Evolutionary conservation across 2,329 filamentous ascomycete genomes (phyloP), one percentile per base, ranked within the genome.

Genomic region (Penicillium sp.): DNA sequence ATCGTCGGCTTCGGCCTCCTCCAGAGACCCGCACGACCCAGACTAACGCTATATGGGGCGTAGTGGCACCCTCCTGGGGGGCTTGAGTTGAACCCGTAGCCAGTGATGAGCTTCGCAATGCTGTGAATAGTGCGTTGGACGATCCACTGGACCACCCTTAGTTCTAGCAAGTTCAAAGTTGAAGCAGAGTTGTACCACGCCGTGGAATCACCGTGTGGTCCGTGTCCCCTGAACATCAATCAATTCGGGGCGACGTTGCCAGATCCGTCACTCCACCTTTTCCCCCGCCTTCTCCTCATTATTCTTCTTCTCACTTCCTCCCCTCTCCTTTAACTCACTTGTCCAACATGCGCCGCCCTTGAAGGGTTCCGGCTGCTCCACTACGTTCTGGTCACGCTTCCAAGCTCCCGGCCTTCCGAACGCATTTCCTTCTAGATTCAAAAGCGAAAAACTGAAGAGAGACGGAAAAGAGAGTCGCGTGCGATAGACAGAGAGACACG

Each of bases 381-480:
- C 59, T 65, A 65, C 65, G 61, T 69, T 63, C 50, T 64, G 62
- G 56, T 69, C 66, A 68, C 66, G 61, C 27, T 28, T 10, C 64
- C 61, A 60, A 41, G 47, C 33, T 50, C 28, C 51, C 39, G 33
- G 20, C 27, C 3, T 28, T 45, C 50, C 50, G 51, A 54, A 42
- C 57, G 51, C 62, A 57, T 53, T 55, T 48, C 59, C 46, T 48
- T 25, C 41, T 51, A 30, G 44, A 30, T 33, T 42, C 28, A 30
- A 28, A 38, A 46, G 18, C 13, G 18, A 22, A 38, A 9, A 36
- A 18, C n/a, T 7, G 10, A 31, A 30, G 9, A 40, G 18, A 25
- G 18, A 33, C 30, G 33, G 22, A 41, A 7, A 51, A n/a, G n/a
- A 30, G 31, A 44, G 28, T 13, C 42, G 27, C 25, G 27, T 30